Base-by-base conservation (phyloP, 1,139 yeast genomes). In the Arxiozyma telluris region DNA sequence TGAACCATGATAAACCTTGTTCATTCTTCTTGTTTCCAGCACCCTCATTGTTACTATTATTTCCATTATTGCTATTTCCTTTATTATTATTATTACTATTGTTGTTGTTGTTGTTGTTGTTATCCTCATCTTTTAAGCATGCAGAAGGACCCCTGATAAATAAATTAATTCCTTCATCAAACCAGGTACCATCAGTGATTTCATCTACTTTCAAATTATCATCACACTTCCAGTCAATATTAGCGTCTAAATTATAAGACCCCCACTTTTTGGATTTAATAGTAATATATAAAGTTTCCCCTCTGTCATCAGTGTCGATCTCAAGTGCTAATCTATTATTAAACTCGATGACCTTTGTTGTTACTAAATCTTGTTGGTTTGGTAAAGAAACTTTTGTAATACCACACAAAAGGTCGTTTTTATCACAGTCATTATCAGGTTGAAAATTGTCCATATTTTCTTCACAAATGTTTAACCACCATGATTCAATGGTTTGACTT, bases 251-350 rank as follows among this genome's bases (percentile, higher is more conserved):
- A 18, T 72, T 65, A 38, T 72, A 71, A 1, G 78, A 73, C 0
- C 96, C 97, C 96, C 96, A 90, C 50, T 73, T 71, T n/a, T 82
- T 80, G 22, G 81, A 85, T 17, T 71, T 73, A 62, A 84, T 75
- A 11, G 63, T 61, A 5, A 87, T 71, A 2, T 65, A 62, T 1
- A 86, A 64, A 1, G 52, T 57, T 44, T 58, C 54, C 9, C 50
- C 56, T 41, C 50, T 47, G 39, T 58, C 57, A 20, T 51, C 54
- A 21, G 51, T 61, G 48, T 59, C 56, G 17, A 59, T 60, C n/a
- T 50, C 49, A 21, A 53, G 52, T 5, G 54, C 54, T 22, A 57
- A 23, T 27, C 51, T 54, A 15, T 53, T 57, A 9, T 57, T 41
- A 51, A 65, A 61, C 52, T 66, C 66, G 44, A 67, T 61, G n/a